A percentile compares a stretch with the other conserved stretches of the same genome.
Evolutionary conservation across 2,329 filamentous ascomycete species (phyloP).

Genomic region (Xylaria sp.): DNA sequence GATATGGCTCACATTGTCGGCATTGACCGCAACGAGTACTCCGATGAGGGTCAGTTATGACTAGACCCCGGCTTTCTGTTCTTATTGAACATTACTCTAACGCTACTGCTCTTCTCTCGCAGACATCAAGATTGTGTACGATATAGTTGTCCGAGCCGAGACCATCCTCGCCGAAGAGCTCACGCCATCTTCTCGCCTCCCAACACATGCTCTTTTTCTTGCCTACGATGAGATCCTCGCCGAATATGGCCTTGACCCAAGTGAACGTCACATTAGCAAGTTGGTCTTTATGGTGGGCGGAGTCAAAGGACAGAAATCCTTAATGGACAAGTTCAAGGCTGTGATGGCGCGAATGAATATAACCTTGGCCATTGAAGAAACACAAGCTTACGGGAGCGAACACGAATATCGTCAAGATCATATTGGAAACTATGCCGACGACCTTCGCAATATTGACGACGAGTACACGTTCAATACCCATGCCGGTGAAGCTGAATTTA

Average conservation of each 20-base stretch:
- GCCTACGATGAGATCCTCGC: slow-evolving; percentile 83
- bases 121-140: slow-evolving; percentile 81
- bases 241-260: slow-evolving; percentile 74
- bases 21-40: slow-evolving; percentile 43
- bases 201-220: slow-evolving; percentile 80
- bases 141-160: slow-evolving; percentile 79
- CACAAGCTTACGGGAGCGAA: slow-evolving; percentile 32
- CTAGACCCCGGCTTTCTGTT: neutral
- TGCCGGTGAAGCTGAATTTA: slow-evolving; percentile 12
- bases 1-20: slow-evolving; percentile 26
- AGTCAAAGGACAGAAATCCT: slow-evolving; percentile 63
- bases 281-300: slow-evolving; percentile 83
- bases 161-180: slow-evolving; percentile 64
- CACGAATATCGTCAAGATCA: slow-evolving; percentile 44
- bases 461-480: slow-evolving; percentile 20
- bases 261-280: slow-evolving; percentile 79
- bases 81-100: slow-evolving; percentile 25
- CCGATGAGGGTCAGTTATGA: slow-evolving; percentile 42
- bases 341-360: slow-evolving; percentile 77
- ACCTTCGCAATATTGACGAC: slow-evolving; percentile 38
- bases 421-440: slow-evolving; percentile 31
- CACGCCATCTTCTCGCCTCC: slow-evolving; percentile 70
- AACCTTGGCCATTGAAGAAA: slow-evolving; percentile 68
- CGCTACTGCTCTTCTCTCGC: slow-evolving; percentile 5
- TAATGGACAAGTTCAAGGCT: slow-evolving; percentile 76